These are phyloP conservation scores for Neodidymelliopsis sp. DNA, from an alignment of 2,329 filamentous ascomycete genomes.

Conservation along the genomic window DNA sequence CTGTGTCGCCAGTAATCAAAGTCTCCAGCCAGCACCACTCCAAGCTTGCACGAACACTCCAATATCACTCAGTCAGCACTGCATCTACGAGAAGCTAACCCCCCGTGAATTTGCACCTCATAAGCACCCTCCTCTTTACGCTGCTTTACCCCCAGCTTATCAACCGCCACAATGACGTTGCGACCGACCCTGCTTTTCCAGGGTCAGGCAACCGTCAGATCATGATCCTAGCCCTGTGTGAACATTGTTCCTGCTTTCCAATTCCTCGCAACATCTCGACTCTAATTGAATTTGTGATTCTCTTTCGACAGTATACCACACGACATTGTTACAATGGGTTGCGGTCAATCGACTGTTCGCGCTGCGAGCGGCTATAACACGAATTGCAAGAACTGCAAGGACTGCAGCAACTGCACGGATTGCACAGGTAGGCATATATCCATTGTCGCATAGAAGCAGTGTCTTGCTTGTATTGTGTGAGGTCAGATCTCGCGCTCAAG, in stretches of 20 bases:
- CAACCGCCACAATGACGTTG: constrained; percentile 10
- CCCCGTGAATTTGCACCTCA: too few relatives aligned
- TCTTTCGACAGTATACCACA: not conserved
- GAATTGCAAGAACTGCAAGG: constrained; percentile 2
- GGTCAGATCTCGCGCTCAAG: too few relatives aligned
- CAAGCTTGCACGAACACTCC: too few relatives aligned
- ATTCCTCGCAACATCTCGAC: not conserved
- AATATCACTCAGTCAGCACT: too few relatives aligned
- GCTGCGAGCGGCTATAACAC: constrained; percentile 3
- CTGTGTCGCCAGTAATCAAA: too few relatives aligned
- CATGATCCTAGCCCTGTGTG: not conserved
- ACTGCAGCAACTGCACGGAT: constrained; percentile 3
- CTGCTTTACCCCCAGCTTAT: not conserved
- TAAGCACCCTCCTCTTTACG: not conserved
- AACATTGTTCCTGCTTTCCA: not conserved
- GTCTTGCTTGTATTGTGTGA: too few relatives aligned
- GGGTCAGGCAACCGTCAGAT: not conserved
- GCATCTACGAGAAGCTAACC: too few relatives aligned
- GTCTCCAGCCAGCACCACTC: too few relatives aligned
- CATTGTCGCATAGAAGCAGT: not conserved
- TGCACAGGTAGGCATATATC: not conserved
- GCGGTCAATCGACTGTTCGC: not conserved
- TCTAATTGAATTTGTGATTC: not conserved
- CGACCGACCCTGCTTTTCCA: not conserved
- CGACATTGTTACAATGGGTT: not conserved